Evolutionary conservation across 257 asterid genomes (phyloP).

Genomic region (Agastache rugosa): DNA sequence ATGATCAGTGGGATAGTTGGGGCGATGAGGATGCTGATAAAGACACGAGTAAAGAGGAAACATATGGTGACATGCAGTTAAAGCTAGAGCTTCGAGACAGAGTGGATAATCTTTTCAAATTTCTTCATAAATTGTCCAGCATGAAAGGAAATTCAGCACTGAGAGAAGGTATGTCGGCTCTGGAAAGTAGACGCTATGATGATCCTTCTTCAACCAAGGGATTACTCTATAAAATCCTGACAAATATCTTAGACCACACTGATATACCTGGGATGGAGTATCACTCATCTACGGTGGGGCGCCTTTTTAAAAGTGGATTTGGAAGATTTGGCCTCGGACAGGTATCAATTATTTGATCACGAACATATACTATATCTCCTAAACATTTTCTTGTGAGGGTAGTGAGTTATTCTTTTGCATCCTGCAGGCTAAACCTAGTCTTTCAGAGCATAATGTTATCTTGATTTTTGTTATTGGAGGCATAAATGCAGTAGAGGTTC

Average conservation of each 20-base stretch:
- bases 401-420: conserved; percentile 27
- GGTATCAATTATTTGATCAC: conserved; percentile 48
- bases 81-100: conserved; percentile 91
- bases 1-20: conserved; percentile 93
- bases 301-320: conserved; percentile 94
- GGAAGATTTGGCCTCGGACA: conserved; percentile 98
- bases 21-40: conserved; percentile 72
- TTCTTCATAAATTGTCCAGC: conserved; percentile 78
- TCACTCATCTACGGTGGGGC: conserved; percentile 96
- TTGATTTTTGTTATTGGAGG: conserved; percentile 89
- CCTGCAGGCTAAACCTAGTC: conserved; percentile 86
- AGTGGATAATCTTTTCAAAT: conserved; percentile 88
- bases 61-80: conserved; percentile 76
- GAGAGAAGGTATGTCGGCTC: conserved; percentile 50
- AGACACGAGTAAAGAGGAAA: conserved; percentile 62
- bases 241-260: conserved; percentile 63
- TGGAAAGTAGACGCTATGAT: conserved; percentile 60
- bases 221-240: conserved; percentile 67
- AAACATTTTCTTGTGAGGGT: conserved; percentile 4
- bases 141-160: conserved; percentile 56
- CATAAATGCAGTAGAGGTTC: conserved; percentile 88
- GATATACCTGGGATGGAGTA: conserved; percentile 91
- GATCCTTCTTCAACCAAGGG: conserved; percentile 81
- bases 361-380: conserved; percentile 16
- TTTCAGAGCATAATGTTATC: conserved; percentile 81